Evolutionary conservation across 2,329 filamentous ascomycete species (phyloP).

Genomic region (Chaetomiaceae sp.): DNA sequence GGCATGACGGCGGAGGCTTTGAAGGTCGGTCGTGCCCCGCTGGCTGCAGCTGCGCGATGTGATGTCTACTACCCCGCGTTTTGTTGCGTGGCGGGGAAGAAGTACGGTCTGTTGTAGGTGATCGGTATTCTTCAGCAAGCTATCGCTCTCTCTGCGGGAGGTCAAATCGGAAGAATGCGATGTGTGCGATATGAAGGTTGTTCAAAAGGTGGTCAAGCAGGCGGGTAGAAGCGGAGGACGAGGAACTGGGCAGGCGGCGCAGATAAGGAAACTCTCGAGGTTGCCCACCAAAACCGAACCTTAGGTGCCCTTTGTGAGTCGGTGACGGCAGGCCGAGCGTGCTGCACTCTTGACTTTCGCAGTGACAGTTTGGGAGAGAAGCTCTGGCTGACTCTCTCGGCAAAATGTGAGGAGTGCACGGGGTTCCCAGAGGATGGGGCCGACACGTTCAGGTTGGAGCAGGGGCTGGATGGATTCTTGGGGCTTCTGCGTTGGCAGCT

Average conservation of each 20-base stretch:
- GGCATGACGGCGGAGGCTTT: slow-evolving; percentile 55
- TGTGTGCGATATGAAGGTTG: neutral
- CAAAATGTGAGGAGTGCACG: neutral
- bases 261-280: neutral
- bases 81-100: slow-evolving; percentile 7
- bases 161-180: neutral
- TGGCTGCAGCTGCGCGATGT: slow-evolving; percentile 5
- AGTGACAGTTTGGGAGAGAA: neutral
- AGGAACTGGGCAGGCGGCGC: neutral
- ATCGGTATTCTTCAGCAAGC: neutral
- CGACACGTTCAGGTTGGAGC: neutral
- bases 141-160: neutral
- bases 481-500: slow-evolving; percentile 15
- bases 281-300: neutral
- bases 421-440: neutral
- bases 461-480: slow-evolving; percentile 8
- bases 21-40: slow-evolving; percentile 8
- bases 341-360: neutral
- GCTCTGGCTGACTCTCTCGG: neutral
- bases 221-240: neutral
- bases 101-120: neutral
- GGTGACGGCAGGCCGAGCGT: neutral
- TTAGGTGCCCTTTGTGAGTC: neutral
- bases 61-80: slow-evolving; percentile 16
- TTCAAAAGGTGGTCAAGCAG: neutral